Evolutionary conservation across 441 rosid species (phyloP).

Genomic region (Flueggea neowawraea): DNA sequence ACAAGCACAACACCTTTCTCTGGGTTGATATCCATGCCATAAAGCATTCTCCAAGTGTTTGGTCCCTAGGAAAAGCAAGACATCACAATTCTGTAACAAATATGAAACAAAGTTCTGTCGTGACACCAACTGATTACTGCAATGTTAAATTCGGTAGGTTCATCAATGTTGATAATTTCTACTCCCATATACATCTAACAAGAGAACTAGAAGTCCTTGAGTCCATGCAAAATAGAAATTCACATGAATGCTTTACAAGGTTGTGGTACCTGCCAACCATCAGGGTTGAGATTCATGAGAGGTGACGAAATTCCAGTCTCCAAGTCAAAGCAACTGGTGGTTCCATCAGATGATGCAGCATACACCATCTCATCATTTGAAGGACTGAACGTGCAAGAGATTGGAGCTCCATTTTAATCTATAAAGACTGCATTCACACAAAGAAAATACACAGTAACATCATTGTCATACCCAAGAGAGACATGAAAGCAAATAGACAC

Average conservation of each 20-base stretch:
- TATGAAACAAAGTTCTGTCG: no score
- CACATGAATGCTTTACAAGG: no score
- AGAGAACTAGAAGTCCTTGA: neutral
- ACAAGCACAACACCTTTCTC: constrained; percentile 74
- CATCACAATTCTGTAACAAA: neutral
- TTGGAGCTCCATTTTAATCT: neutral
- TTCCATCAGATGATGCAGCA: constrained; percentile 95
- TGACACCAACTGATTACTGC: no score
- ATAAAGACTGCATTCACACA: neutral
- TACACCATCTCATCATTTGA: constrained; percentile 71
- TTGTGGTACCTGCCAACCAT: constrained; percentile 80
- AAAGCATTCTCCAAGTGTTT: constrained; percentile 81
- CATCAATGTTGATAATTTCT: neutral
- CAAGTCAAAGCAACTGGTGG: constrained; percentile 82
- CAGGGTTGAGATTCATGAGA: constrained; percentile 78
- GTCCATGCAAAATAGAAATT: no score
- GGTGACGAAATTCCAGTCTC: constrained; percentile 87
- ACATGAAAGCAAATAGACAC: neutral
- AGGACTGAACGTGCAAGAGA: constrained; percentile 59
- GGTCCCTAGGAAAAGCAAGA: constrained; percentile 44
- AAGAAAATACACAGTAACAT: neutral
- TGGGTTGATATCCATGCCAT: constrained; percentile 87
- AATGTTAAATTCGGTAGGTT: no score
- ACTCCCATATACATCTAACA: neutral
- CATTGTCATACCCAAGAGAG: no score